Conservation (phyloP, 805 yeast genomes). For the Myxozyma geophila region DNA sequence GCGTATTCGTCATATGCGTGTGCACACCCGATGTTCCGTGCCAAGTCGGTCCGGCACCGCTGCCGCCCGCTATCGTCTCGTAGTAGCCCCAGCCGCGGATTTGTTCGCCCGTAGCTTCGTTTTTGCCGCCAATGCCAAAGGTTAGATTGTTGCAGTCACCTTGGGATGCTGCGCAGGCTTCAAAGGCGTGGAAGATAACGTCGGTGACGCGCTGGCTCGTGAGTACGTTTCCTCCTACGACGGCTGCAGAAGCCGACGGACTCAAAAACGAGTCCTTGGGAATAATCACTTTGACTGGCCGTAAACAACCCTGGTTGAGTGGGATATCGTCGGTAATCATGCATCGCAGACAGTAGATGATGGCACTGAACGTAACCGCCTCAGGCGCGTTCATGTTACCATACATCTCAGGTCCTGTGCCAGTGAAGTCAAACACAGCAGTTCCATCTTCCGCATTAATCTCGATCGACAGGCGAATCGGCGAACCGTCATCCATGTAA, state of each 20-base stretch:
- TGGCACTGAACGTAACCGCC: constrained; percentile 87
- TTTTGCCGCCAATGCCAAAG: constrained; percentile 78
- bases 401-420: constrained; percentile 84
- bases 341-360: constrained; percentile 83
- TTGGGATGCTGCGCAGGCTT: constrained; percentile 92
- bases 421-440: constrained; percentile 81
- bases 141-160: constrained; percentile 95
- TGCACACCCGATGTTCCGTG: constrained; percentile 89
- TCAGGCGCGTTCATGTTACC: constrained; percentile 92
- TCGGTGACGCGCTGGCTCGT: constrained; percentile 94
- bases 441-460: constrained; percentile 57
- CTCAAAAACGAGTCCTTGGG: constrained; percentile 68
- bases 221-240: constrained; percentile 93
- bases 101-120: constrained; percentile 46
- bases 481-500: constrained; percentile 80
- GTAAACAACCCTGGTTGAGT: constrained; percentile 87
- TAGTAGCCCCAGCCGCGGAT: constrained; percentile 39
- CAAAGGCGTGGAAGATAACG: constrained; percentile 82
- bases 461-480: constrained; percentile 59
- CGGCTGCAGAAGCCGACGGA: constrained; percentile 86
- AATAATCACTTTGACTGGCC: constrained; percentile 70
- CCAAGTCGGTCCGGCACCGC: constrained; percentile 90
- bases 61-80: constrained; percentile 88
- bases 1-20: constrained; percentile 90
- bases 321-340: constrained; percentile 88